Base-by-base conservation (phyloP, 257 asterid genomes). In the Przewalskia tangutica region DNA sequence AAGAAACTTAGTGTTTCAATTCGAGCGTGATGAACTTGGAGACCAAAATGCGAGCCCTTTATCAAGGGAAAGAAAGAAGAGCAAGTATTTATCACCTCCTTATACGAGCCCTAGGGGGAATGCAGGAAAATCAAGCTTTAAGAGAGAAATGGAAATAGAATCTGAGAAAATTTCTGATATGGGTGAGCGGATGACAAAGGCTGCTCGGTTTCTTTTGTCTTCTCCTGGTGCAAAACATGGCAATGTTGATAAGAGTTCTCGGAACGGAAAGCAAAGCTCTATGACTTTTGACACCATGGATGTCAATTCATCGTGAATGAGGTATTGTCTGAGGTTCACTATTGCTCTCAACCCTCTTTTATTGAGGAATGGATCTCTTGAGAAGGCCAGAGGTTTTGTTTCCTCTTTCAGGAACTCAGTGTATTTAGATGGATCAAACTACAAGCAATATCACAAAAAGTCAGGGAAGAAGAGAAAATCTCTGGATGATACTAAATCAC, bases 61-160 rank as follows among this genome's bases (percentile, higher is more conserved):
- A n/a, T 89, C 97, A 0, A 88, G 98, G 93, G 96, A 89, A 82
- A 91, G 97, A 87, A 95, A 89, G 91, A 91, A 84, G 86, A 95
- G 99, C 86, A 94, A 89, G 89, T 94, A 90, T 87, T 83, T 95
- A 1, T 92, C 95, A 79, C 92, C 94, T 81, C 98, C 98, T 8
- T 95, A 88, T 58, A 88, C 91, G 53, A 79, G 66, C 85, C 88
- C 82, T 4, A 38, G 0, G 11, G 70, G 80, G 88, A 85, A 77
- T 55, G 71, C 77, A 0, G 89, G 84, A 59, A 80, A 59, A 66
- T 77, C 85, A 11, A 84, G 77, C 85, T 82, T 62, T 42, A 92
- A 85, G 86, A 63, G 20, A 40, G 86, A 81, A 7, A 17, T 84
- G 0, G 88, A 80, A 51, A 10, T 38, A 68, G 89, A 82, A 62